Evolutionary conservation across 257 asterid genomes (phyloP).

Genomic region (Jacaranda copaia): DNA sequence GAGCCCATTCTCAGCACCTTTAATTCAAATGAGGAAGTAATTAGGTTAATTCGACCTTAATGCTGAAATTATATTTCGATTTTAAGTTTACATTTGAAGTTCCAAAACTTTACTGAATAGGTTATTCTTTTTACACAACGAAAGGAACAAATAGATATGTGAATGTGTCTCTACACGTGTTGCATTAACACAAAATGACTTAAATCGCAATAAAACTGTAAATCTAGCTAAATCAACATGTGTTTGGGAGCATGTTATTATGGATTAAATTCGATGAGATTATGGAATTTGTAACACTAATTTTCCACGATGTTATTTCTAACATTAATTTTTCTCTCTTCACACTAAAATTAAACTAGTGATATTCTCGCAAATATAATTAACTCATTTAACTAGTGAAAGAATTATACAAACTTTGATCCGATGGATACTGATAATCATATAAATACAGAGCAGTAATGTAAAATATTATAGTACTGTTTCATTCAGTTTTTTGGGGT

Average conservation of each 20-base stretch:
- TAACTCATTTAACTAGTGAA: too few relatives aligned
- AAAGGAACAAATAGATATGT: neutral
- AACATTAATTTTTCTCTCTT: too few relatives aligned
- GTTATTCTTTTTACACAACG: neutral
- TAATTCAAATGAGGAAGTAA: neutral
- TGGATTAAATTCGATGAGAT: too few relatives aligned
- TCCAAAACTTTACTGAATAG: too few relatives aligned
- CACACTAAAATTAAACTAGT: neutral
- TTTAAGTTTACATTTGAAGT: neutral
- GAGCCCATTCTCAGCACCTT: slow-evolving; percentile 36
- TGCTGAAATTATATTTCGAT: neutral
- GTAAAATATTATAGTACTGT: slow-evolving; percentile 20
- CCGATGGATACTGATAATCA: too few relatives aligned
- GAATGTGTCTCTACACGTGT: neutral
- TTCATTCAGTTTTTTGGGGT: slow-evolving; percentile 38
- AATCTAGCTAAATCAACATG: neutral
- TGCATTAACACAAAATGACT: neutral
- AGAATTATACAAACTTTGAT: too few relatives aligned
- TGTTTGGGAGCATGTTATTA: neutral
- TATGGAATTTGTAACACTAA: too few relatives aligned
- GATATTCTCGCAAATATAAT: too few relatives aligned
- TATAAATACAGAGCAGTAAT: too few relatives aligned
- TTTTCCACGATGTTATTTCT: too few relatives aligned
- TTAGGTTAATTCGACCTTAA: neutral
- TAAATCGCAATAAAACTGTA: neutral